Percentiles rank a stretch among this genome's conserved stretches.
These are phyloP conservation scores for Flaveria sonorensis DNA, from an alignment of 129 eudicot species.

Conservation along the genomic window DNA sequence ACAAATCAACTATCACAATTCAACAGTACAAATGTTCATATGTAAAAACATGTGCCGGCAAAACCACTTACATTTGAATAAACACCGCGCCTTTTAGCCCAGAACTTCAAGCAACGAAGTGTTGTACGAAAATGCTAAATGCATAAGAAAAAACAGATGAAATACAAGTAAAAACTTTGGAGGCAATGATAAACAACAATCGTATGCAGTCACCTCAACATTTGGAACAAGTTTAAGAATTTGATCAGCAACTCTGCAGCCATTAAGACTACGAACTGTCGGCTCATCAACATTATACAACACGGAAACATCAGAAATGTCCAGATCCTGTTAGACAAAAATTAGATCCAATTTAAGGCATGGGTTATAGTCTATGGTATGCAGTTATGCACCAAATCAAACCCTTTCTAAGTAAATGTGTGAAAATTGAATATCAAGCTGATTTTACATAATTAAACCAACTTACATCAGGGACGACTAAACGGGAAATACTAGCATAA, in stretches of 20 bases:
- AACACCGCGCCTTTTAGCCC: slow-evolving; percentile 96
- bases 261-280: slow-evolving; percentile 88
- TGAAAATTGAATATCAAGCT: neutral
- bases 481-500: slow-evolving; percentile 82
- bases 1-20: neutral
- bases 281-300: slow-evolving; percentile 84
- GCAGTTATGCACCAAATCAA: neutral
- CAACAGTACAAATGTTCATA: neutral
- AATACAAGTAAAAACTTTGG: neutral
- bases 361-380: neutral
- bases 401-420: neutral
- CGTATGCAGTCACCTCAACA: slow-evolving; percentile 57
- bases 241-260: slow-evolving; percentile 96
- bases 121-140: slow-evolving; percentile 79
- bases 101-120: slow-evolving; percentile 81
- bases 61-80: slow-evolving; percentile 85
- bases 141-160: neutral
- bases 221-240: slow-evolving; percentile 96
- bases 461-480: slow-evolving; percentile 94
- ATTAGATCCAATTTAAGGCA: neutral
- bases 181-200: neutral
- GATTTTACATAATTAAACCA: neutral
- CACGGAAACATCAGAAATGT: slow-evolving; percentile 73
- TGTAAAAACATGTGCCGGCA: neutral
- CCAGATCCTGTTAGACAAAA: slow-evolving; percentile 65